phyloP scores from a whole-genome alignment of 441 rosid genomes.

The Gossypium trilobum region DNA sequence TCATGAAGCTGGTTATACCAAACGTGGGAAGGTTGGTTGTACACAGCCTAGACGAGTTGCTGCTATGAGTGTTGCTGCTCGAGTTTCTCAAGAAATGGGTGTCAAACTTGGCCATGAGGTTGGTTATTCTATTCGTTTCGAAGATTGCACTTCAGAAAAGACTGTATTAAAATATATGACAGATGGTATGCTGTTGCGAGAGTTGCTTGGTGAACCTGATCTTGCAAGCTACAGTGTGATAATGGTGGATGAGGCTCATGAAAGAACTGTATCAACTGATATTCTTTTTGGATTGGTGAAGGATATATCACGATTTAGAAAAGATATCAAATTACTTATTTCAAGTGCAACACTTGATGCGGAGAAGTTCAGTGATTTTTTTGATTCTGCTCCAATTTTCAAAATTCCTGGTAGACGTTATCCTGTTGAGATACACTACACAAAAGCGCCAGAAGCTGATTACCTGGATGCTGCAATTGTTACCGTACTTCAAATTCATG shows the following conservation, averaged over 20 bases:
- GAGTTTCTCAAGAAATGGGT: conserved; percentile 97
- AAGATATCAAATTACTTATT: conserved; percentile 85
- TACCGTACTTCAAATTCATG: conserved; percentile 81
- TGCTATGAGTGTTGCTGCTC: conserved; percentile 97
- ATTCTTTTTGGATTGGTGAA: conserved; percentile 86
- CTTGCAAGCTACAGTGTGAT: conserved; percentile 83
- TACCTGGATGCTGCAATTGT: conserved; percentile 91
- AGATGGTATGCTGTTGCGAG: conserved; percentile 92
- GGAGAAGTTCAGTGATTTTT: conserved; percentile 89
- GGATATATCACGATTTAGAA: conserved; percentile 81
- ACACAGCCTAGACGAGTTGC: conserved; percentile 98
- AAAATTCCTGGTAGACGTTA: conserved; percentile 91
- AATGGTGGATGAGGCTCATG: conserved; percentile 99
- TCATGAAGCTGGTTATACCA: conserved; percentile 94
- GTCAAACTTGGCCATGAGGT: conserved; percentile 97
- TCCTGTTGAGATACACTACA: conserved; percentile 90
- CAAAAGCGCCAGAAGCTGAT: conserved; percentile 92
- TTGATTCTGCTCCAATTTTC: conserved; percentile 87
- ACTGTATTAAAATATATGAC: conserved; percentile 93
- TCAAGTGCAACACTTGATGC: conserved; percentile 99
- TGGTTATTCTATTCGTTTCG: conserved; percentile 94
- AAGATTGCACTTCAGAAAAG: conserved; percentile 96
- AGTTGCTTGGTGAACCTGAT: conserved; percentile 93
- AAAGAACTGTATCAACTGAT: conserved; percentile 92
- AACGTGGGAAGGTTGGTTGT: conserved; percentile 85